These are phyloP conservation scores for Protomyces inouyei DNA, from an alignment of 1,139 yeast species.

Conservation along the genomic window DNA sequence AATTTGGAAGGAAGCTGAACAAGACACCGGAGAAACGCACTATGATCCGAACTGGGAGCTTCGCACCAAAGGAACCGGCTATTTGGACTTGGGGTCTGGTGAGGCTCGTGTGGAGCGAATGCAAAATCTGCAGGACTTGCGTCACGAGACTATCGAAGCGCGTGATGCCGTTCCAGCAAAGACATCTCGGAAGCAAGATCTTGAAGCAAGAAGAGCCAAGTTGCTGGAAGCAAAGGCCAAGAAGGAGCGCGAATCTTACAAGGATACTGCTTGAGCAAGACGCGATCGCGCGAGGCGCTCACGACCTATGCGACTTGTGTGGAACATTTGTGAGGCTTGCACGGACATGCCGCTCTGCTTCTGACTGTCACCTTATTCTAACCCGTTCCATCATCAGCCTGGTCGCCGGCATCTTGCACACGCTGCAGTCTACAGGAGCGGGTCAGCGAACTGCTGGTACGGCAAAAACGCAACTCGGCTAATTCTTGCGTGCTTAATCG, in stretches of 20 bases:
- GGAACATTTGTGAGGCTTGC: too few relatives aligned
- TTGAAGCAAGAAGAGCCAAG: background rate
- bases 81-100: conserved; percentile 16
- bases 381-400: too few relatives aligned
- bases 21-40: conserved; percentile 6
- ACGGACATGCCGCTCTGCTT: too few relatives aligned
- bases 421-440: too few relatives aligned
- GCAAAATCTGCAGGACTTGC: background rate
- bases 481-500: too few relatives aligned
- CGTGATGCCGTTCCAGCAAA: background rate
- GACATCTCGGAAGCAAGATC: background rate
- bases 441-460: too few relatives aligned
- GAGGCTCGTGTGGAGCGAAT: conserved; percentile 9
- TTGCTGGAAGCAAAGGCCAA: background rate
- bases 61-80: conserved; percentile 19
- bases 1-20: conserved; percentile 19
- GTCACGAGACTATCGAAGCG: background rate
- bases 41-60: conserved; percentile 18
- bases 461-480: too few relatives aligned
- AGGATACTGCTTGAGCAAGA: background rate
- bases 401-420: too few relatives aligned
- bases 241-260: background rate
- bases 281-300: too few relatives aligned
- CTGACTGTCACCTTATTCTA: too few relatives aligned
- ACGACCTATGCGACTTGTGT: too few relatives aligned